A percentile compares a stretch with the other conserved stretches of the same genome.
Conservation (phyloP, 2,329 filamentous ascomycete genomes). For the Paecilomyces dactylethromorphus region DNA sequence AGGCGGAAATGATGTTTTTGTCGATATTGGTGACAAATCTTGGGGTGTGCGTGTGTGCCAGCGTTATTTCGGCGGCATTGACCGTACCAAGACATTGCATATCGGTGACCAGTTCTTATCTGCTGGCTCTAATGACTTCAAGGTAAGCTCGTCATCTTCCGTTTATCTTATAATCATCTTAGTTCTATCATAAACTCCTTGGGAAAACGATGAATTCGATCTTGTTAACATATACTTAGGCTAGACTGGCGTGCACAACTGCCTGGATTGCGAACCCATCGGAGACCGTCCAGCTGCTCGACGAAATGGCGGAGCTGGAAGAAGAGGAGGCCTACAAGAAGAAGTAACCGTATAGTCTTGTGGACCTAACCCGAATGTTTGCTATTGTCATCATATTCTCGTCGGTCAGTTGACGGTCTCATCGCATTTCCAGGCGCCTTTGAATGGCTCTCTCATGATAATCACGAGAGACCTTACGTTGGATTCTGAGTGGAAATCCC, state of each 20-base stretch:
- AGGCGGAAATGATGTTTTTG: slow-evolving; percentile 91
- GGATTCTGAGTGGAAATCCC: no score
- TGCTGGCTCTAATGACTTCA: slow-evolving; percentile 95
- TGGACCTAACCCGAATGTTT: background rate
- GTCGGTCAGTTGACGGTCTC: background rate
- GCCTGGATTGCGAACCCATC: slow-evolving; percentile 92
- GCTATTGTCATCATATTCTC: background rate
- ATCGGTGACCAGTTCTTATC: slow-evolving; percentile 95
- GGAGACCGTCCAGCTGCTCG: slow-evolving; percentile 83
- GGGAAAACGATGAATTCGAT: background rate
- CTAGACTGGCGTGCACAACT: slow-evolving; percentile 82
- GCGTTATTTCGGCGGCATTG: slow-evolving; percentile 73
- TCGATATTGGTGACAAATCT: slow-evolving; percentile 96
- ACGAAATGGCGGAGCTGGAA: slow-evolving; percentile 63
- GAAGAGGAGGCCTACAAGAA: background rate
- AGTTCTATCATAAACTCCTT: background rate
- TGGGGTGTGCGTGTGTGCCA: slow-evolving; percentile 94
- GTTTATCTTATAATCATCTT: background rate
- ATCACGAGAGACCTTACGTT: no score
- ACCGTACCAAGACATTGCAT: slow-evolving; percentile 75
- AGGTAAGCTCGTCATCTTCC: slow-evolving; percentile 43
- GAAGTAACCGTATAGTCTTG: background rate
- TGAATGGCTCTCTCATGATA: no score
- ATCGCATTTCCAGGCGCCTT: background rate
- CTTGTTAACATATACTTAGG: slow-evolving; percentile 33